phyloP scores from a whole-genome alignment of 768 basidiomycete species.

The Aureoboletus auriporus region DNA sequence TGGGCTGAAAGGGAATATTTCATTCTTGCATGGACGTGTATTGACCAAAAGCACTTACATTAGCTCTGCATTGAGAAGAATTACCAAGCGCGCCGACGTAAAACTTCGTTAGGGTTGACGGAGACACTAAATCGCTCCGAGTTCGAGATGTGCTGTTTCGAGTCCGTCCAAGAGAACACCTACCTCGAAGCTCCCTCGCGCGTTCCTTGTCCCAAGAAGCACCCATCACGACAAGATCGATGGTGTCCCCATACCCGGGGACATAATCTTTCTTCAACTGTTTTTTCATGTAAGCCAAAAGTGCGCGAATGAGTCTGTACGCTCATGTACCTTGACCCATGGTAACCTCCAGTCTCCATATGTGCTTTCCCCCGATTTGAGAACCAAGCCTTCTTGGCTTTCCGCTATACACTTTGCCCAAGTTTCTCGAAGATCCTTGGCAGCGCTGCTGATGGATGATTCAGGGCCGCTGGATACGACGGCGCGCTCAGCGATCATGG shows the following conservation, averaged over 20 bases:
- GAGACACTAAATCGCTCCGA: constrained; percentile 48
- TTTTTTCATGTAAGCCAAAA: neutral
- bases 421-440: constrained; percentile 34
- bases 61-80: constrained; percentile 32
- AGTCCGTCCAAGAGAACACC: constrained; percentile 3
- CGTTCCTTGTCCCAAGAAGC: constrained; percentile 79
- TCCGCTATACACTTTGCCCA: constrained; percentile 52
- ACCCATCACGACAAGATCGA: constrained; percentile 76
- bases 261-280: constrained; percentile 86
- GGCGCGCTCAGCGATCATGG: constrained; percentile 57
- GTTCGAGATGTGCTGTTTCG: neutral
- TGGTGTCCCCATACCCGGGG: constrained; percentile 71
- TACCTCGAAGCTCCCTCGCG: constrained; percentile 73
- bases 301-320: constrained; percentile 9
- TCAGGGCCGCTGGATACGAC: constrained; percentile 32
- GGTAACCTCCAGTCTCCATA: constrained; percentile 64
- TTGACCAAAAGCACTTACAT: constrained; percentile 32
- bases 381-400: constrained; percentile 66
- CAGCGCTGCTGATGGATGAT: constrained; percentile 5
- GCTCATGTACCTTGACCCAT: constrained; percentile 68
- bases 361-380: constrained; percentile 66
- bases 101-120: constrained; percentile 73
- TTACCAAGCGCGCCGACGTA: constrained; percentile 70
- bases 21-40: neutral
- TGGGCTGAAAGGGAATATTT: constrained; percentile 30